Percentiles rank a stretch among this genome's conserved stretches.
Conservation (phyloP, 2,329 filamentous ascomycete species). For the Colletotrichum theobromicola region DNA sequence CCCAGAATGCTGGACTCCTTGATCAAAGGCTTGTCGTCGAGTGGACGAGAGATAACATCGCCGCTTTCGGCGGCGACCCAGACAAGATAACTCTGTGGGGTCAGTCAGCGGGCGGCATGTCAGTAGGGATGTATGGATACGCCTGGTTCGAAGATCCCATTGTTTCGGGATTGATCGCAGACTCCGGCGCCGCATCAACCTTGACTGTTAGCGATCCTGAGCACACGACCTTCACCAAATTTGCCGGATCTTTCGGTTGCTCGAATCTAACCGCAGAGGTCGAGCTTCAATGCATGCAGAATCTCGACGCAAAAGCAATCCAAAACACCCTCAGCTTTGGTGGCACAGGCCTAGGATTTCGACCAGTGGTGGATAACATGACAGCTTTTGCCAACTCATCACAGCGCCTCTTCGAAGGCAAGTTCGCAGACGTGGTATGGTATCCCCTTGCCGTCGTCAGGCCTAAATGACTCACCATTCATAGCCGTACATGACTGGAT, state of each 20-base stretch:
- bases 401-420: neutral
- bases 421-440: slow-evolving; percentile 2
- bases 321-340: neutral
- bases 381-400: slow-evolving; percentile 4
- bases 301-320: neutral
- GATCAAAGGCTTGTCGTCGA: slow-evolving; percentile 39
- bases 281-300: slow-evolving; percentile 2
- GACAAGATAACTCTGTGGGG: slow-evolving; percentile 24
- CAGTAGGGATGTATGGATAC: slow-evolving; percentile 11
- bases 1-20: slow-evolving; percentile 31
- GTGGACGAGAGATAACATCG: slow-evolving; percentile 39
- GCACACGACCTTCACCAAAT: neutral
- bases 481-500: slow-evolving; percentile 2
- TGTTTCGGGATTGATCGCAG: slow-evolving; percentile 2
- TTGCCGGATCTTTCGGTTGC: neutral
- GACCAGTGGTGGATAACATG: neutral
- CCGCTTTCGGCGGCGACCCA: slow-evolving; percentile 35
- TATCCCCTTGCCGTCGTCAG: no score
- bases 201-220: neutral
- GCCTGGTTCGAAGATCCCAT: slow-evolving; percentile 8
- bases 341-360: neutral
- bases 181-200: neutral
- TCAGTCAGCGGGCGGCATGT: neutral
- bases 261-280: neutral
- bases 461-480: neutral